A percentile compares a stretch with the other conserved stretches of the same genome.
These are phyloP conservation scores for Spiraea crenata DNA, from an alignment of 331 rosid species.

Conservation along the genomic window DNA sequence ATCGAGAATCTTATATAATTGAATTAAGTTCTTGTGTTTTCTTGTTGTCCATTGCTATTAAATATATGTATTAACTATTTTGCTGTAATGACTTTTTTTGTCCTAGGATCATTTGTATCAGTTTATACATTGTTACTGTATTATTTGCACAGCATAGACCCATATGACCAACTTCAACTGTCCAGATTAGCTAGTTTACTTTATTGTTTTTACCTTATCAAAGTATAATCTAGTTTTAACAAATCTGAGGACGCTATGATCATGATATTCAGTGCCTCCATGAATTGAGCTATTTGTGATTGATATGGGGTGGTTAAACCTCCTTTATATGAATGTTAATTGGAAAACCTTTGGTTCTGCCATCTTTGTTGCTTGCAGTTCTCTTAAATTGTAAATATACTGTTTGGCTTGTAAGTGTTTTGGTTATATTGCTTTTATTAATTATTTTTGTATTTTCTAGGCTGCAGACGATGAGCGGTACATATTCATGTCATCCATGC, in stretches of 20 bases:
- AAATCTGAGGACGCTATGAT: not conserved
- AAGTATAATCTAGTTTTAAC: too few relatives aligned
- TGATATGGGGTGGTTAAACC: not conserved
- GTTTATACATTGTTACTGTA: too few relatives aligned
- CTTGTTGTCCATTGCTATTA: too few relatives aligned
- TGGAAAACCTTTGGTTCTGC: conserved; percentile 4
- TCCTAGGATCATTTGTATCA: too few relatives aligned
- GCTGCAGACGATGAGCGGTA: conserved; percentile 84
- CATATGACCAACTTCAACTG: too few relatives aligned
- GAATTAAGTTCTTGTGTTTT: too few relatives aligned
- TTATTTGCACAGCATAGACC: too few relatives aligned
- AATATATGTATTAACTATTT: too few relatives aligned
- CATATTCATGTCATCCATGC: conserved; percentile 82
- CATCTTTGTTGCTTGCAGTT: not conserved
- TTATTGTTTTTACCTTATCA: too few relatives aligned
- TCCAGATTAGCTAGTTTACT: too few relatives aligned
- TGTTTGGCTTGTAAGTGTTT: not conserved
- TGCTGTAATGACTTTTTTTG: too few relatives aligned
- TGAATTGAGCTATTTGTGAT: not conserved
- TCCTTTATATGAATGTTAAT: not conserved
- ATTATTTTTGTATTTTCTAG: conserved; percentile 35
- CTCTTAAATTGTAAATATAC: not conserved
- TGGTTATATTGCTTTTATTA: conserved; percentile 19
- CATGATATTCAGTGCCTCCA: not conserved
- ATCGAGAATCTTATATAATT: too few relatives aligned